These are phyloP conservation scores for Rosa hybrid DNA, from an alignment of 331 rosid genomes.

Conservation along the genomic window DNA sequence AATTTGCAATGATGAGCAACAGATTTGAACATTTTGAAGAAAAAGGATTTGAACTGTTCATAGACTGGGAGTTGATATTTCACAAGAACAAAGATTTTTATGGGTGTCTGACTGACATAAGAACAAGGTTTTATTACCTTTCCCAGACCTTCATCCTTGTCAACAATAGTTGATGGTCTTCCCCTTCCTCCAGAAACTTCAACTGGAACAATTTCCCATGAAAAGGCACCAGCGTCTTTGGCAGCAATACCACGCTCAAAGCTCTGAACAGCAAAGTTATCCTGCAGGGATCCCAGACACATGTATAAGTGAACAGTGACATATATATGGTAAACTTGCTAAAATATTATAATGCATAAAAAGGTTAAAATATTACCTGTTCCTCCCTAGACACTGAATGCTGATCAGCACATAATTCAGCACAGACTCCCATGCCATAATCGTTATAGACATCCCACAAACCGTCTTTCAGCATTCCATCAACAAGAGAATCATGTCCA, in stretches of 20 bases:
- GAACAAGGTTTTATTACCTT: constrained; percentile 53
- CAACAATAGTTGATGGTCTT: constrained; percentile 74
- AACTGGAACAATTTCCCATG: constrained; percentile 93
- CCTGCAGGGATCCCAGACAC: constrained; percentile 51
- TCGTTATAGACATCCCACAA: constrained; percentile 91
- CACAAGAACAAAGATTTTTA: background rate
- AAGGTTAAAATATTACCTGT: constrained; percentile 51
- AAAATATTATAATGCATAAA: constrained; percentile 16
- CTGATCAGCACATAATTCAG: constrained; percentile 94
- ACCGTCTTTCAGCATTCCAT: constrained; percentile 97
- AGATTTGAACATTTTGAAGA: background rate
- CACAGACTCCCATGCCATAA: constrained; percentile 91
- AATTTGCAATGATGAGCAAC: background rate
- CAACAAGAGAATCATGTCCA: constrained; percentile 96
- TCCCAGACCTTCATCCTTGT: constrained; percentile 92
- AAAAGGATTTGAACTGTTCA: background rate
- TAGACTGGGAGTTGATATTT: background rate
- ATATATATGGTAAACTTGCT: constrained; percentile 1
- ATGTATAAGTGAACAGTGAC: constrained; percentile 26
- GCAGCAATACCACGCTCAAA: constrained; percentile 96
- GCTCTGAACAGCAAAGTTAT: constrained; percentile 76
- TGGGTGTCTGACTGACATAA: constrained; percentile 13
- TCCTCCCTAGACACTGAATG: constrained; percentile 80
- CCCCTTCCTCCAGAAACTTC: constrained; percentile 99
- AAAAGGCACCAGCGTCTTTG: constrained; percentile 66